Percentiles rank a stretch among this genome's conserved stretches.
phyloP scores from a whole-genome alignment of 257 asterid species.

The Salvia rosmarinus region DNA sequence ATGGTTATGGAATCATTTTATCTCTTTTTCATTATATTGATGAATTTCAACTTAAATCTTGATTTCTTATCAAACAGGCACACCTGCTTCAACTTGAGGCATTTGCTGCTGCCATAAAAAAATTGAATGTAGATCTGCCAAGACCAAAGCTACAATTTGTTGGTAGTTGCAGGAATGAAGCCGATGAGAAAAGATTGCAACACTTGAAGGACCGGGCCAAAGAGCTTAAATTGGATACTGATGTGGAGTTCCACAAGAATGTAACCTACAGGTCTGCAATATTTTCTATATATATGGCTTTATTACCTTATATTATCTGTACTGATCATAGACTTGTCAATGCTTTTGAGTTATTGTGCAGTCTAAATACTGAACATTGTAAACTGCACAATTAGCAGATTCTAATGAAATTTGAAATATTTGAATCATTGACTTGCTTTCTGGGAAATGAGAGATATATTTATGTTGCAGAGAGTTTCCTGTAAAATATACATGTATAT shows the following conservation, averaged over 20 bases:
- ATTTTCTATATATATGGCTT: conserved; percentile 6
- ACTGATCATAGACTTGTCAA: conserved; percentile 9
- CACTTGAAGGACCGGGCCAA: conserved; percentile 69
- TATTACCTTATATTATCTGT: not conserved
- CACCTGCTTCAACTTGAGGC: conserved; percentile 94
- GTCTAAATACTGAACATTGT: conserved; percentile 6
- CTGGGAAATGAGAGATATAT: not conserved
- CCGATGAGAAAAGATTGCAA: conserved; percentile 89
- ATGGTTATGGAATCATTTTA: conserved; percentile 30
- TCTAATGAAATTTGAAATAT: conserved; percentile 5
- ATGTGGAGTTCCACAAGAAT: conserved; percentile 90
- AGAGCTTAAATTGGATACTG: conserved; percentile 64
- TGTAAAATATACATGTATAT: not conserved
- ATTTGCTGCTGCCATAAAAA: conserved; percentile 64
- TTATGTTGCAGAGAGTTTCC: not conserved
- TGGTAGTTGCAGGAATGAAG: conserved; percentile 96
- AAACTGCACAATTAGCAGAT: not conserved
- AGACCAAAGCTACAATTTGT: conserved; percentile 85
- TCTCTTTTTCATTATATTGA: conserved; percentile 23
- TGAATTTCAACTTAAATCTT: conserved; percentile 35
- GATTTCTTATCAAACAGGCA: conserved; percentile 54
- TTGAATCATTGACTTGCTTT: conserved; percentile 1
- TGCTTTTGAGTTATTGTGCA: not conserved
- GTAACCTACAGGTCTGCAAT: conserved; percentile 75
- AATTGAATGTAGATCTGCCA: conserved; percentile 54